Conservation (phyloP, 192 early-diverging fungal genomes). For the Mycoemilia scoparia region DNA sequence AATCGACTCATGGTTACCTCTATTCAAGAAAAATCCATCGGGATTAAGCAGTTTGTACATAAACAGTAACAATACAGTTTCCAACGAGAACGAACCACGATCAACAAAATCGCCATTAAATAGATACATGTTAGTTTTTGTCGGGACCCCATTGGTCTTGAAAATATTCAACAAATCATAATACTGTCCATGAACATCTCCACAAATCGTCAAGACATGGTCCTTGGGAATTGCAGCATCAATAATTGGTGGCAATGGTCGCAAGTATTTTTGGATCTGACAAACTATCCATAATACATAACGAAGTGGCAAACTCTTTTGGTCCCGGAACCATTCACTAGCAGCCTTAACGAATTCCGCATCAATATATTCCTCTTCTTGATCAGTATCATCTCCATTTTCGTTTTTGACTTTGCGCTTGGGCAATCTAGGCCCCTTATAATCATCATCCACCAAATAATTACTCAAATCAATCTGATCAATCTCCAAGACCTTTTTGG, state of each 20-base stretch:
- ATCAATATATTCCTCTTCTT: conserved; percentile 51
- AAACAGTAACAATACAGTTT: conserved; percentile 81
- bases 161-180: conserved; percentile 96
- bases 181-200: conserved; percentile 97
- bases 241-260: conserved; percentile 58
- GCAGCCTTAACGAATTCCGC: conserved; percentile 62
- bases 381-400: conserved; percentile 10
- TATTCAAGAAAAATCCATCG: conserved; percentile 58
- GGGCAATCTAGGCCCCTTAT: conserved; percentile 67
- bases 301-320: conserved; percentile 82
- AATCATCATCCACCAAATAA: conserved; percentile 44
- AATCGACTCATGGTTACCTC: conserved; percentile 96
- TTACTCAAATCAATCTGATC: conserved; percentile 29
- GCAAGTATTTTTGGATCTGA: conserved; percentile 53
- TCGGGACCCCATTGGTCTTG: conserved; percentile 78
- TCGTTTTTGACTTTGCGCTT: conserved; percentile 7
- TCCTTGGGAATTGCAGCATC: conserved; percentile 65
- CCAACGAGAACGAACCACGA: conserved; percentile 94
- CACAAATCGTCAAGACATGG: conserved; percentile 71
- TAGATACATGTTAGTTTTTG: conserved; percentile 62
- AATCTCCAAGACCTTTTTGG: conserved; percentile 20
- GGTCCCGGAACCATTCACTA: conserved; percentile 59
- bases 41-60: conserved; percentile 86
- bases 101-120: conserved; percentile 99
- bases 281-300: conserved; percentile 76